Base-by-base conservation (phyloP, 108 stramenopile species). In the Pelagomonas calceolata region DNA sequence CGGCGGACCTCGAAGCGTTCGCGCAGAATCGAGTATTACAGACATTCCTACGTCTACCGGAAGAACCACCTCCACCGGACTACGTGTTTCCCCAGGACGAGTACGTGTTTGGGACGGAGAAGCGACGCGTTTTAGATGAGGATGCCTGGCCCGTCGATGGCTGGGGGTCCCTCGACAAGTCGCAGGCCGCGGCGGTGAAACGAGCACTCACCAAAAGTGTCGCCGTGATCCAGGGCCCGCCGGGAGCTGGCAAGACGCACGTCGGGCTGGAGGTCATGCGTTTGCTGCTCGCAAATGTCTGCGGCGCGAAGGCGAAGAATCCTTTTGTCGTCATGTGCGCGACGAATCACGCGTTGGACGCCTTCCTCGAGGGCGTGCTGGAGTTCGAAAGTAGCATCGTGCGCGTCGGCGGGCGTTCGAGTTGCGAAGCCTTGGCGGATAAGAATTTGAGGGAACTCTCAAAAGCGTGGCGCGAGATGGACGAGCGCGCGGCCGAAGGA, bases 261-360 rank as follows among this genome's bases (percentile, higher is more conserved):
- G 18, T 81, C 15, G 80, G 80, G 30, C 73, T 64, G 0, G 9
- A 66, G 0, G 26, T 73, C 14, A 45, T n/a, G 26, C 73, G 36
- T 15, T 26, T 29, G 36, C 30, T 80, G 34, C 72, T 75, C 34
- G 30, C 74, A 14, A 43, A 33, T 15, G 39, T 30, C 34, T 18
- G 0, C 34, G 67, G 31, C 35, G 72, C 65, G 29, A 4, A 4
- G 67, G n/a, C 21, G 30, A 32, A 29, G n/a, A 14, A 26, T 18
- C 67, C 67, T 4, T 76, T 82, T 32, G 18, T 82, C 39, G 74
- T 67, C 73, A 75, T 91, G 30, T 89, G 89, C 73, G 80, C 81
- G 70, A 91, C 88, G 15, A 91, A 91, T 67, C 90, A 91, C 75
- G 90, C 90, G 32, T 79, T 91, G 66, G 90, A 91, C 78, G 85